Percentiles rank a stretch among this genome's conserved stretches.
phyloP scores from a whole-genome alignment of 2,329 filamentous ascomycete genomes.

The Paracoccidioides brasiliensis region DNA sequence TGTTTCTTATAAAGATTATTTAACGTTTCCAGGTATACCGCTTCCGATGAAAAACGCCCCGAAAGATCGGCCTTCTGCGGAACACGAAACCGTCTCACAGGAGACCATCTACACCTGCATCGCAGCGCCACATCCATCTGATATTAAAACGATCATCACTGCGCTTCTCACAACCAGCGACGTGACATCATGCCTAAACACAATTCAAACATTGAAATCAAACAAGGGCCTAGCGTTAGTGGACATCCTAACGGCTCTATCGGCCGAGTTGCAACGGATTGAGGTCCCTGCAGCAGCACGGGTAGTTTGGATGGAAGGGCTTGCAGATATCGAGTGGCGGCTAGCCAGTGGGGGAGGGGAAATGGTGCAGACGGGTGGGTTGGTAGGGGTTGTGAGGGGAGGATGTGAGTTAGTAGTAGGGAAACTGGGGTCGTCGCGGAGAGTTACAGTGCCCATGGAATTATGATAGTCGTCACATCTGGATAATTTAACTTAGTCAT shows the following conservation, averaged over 20 bases:
- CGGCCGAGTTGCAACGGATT: slow-evolving; percentile 67
- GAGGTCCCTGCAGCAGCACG: slow-evolving; percentile 79
- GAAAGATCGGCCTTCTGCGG: slow-evolving; percentile 43
- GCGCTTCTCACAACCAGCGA: slow-evolving; percentile 76
- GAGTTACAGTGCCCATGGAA: background rate
- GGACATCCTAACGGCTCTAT: slow-evolving; percentile 78
- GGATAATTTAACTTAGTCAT: too few relatives aligned
- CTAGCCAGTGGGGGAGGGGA: slow-evolving; percentile 80
- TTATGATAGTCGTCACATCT: background rate
- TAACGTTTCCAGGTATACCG: slow-evolving; percentile 45
- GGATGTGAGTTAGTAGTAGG: slow-evolving; percentile 70
- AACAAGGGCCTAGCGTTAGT: slow-evolving; percentile 78
- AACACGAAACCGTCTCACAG: slow-evolving; percentile 77
- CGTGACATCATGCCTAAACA: slow-evolving; percentile 76
- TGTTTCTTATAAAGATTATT: slow-evolving; percentile 7
- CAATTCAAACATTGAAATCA: slow-evolving; percentile 76
- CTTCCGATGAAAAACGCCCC: slow-evolving; percentile 48
- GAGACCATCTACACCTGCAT: slow-evolving; percentile 95
- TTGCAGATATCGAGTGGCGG: slow-evolving; percentile 87
- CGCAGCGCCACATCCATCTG: slow-evolving; percentile 80
- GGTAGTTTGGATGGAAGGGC: slow-evolving; percentile 78
- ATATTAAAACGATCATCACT: slow-evolving; percentile 70
- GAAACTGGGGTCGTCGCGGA: slow-evolving; percentile 17
- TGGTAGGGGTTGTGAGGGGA: slow-evolving; percentile 76
- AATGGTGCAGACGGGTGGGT: slow-evolving; percentile 76